These are phyloP conservation scores for Mycosphaerella sp. DNA, from an alignment of 2,329 filamentous ascomycete species.

Conservation along the genomic window DNA sequence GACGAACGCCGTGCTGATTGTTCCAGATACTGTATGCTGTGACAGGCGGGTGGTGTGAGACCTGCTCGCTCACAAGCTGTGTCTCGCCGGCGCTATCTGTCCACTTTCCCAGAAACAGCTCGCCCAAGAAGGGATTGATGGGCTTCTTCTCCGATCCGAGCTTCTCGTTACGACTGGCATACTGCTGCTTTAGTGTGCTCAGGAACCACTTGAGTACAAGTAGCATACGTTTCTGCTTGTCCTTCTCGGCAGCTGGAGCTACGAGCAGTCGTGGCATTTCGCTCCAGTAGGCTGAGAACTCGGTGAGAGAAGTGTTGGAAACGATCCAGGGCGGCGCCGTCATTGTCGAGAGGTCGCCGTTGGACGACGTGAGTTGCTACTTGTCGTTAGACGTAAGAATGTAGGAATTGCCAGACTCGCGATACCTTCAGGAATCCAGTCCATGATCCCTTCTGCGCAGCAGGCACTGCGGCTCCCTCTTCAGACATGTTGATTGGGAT, in stretches of 20 bases:
- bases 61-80: conserved; percentile 86
- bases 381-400: conserved; percentile 20
- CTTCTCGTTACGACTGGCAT: conserved; percentile 67
- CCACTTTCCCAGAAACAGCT: conserved; percentile 91
- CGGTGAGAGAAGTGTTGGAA: conserved; percentile 50
- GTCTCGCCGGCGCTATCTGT: conserved; percentile 75
- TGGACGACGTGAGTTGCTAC: conserved; percentile 50
- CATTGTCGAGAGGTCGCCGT: conserved; percentile 52
- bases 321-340: conserved; percentile 53
- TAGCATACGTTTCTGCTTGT: conserved; percentile 74
- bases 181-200: conserved; percentile 84
- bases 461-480: conserved; percentile 44
- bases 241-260: conserved; percentile 70
- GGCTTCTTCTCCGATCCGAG: conserved; percentile 95
- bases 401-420: not conserved
- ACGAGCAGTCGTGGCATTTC: conserved; percentile 61
- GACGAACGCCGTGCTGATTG: conserved; percentile 66
- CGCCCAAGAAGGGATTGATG: conserved; percentile 89
- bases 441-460: conserved; percentile 45
- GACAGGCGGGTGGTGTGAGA: conserved; percentile 90
- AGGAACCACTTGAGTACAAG: conserved; percentile 96
- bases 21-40: conserved; percentile 94
- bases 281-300: conserved; percentile 54
- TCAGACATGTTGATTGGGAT: conserved; percentile 17
- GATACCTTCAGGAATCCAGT: conserved; percentile 46